Evolutionary conservation across 2,329 filamentous ascomycete species (phyloP).

Genomic region (Gnomoniopsis sp.): DNA sequence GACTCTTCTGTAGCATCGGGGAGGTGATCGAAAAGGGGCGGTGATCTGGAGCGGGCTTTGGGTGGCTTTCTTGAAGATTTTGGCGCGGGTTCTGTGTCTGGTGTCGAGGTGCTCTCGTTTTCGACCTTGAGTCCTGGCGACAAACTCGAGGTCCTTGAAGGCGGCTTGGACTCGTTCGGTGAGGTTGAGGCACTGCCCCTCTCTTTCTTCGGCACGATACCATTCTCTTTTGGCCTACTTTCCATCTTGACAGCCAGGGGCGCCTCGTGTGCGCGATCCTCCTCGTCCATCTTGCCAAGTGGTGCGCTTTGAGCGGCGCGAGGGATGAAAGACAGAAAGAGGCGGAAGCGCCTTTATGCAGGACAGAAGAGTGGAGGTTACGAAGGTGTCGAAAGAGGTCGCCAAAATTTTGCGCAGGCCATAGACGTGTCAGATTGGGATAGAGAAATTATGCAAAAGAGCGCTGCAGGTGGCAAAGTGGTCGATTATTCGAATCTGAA

Average conservation of each 20-base stretch:
- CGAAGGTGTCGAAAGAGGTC: not conserved
- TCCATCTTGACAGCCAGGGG: slow-evolving; percentile 37
- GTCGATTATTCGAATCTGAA: slow-evolving; percentile 1
- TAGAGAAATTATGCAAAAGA: not conserved
- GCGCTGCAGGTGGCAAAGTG: not conserved
- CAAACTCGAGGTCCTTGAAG: slow-evolving; percentile 38
- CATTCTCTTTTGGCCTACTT: slow-evolving; percentile 33
- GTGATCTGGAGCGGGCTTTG: slow-evolving; percentile 61
- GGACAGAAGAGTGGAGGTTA: slow-evolving; percentile 2
- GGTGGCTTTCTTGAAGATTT: slow-evolving; percentile 73
- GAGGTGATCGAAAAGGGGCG: slow-evolving; percentile 68
- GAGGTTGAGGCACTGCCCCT: slow-evolving; percentile 35
- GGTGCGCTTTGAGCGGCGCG: slow-evolving; percentile 1
- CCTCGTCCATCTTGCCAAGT: slow-evolving; percentile 25
- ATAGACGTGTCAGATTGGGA: slow-evolving; percentile 8
- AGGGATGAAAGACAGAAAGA: not conserved
- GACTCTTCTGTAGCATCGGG: slow-evolving; percentile 78
- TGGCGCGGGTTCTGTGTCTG: slow-evolving; percentile 53
- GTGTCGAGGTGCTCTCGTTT: slow-evolving; percentile 45
- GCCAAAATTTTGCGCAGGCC: slow-evolving; percentile 7
- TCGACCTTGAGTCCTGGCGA: slow-evolving; percentile 46
- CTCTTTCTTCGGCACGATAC: slow-evolving; percentile 38
- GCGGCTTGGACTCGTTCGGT: slow-evolving; percentile 36
- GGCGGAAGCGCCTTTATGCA: not conserved
- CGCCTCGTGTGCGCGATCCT: slow-evolving; percentile 23